phyloP scores from a whole-genome alignment of 78 protist species.

The Acrasis kona region DNA sequence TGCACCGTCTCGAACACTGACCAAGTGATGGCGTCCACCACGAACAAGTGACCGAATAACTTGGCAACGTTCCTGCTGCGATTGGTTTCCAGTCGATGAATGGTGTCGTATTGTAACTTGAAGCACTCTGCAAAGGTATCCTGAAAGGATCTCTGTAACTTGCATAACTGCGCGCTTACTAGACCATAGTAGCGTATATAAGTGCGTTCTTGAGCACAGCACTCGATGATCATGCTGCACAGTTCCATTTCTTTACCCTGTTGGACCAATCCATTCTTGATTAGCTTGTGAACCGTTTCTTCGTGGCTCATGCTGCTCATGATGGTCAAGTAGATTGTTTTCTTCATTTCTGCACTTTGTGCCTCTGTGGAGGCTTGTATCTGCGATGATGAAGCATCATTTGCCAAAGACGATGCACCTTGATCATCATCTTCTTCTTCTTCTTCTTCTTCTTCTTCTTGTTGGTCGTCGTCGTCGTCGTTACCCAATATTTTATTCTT shows the following conservation, averaged over 20 bases:
- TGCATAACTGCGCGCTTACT: constrained; percentile 74
- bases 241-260: constrained; percentile 66
- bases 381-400: constrained; percentile 28
- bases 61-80: constrained; percentile 59
- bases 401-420: constrained; percentile 6
- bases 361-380: constrained; percentile 49
- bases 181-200: constrained; percentile 78
- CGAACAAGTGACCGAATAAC: constrained; percentile 55
- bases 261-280: not conserved
- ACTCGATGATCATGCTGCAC: constrained; percentile 83
- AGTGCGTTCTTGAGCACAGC: constrained; percentile 85
- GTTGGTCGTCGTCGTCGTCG: constrained; percentile 26
- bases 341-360: constrained; percentile 49
- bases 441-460: constrained; percentile 31
- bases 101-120: constrained; percentile 21
- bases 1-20: constrained; percentile 26
- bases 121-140: constrained; percentile 40
- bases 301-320: constrained; percentile 75
- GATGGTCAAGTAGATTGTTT: constrained; percentile 81
- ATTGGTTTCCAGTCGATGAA: constrained; percentile 88
- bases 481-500: constrained; percentile 51
- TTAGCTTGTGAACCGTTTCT: constrained; percentile 92
- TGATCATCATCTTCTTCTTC: not conserved
- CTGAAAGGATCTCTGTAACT: constrained; percentile 54
- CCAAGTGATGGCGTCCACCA: constrained; percentile 57